Conservation (phyloP, 805 yeast species). For the Yamadazyma scolyti region DNA sequence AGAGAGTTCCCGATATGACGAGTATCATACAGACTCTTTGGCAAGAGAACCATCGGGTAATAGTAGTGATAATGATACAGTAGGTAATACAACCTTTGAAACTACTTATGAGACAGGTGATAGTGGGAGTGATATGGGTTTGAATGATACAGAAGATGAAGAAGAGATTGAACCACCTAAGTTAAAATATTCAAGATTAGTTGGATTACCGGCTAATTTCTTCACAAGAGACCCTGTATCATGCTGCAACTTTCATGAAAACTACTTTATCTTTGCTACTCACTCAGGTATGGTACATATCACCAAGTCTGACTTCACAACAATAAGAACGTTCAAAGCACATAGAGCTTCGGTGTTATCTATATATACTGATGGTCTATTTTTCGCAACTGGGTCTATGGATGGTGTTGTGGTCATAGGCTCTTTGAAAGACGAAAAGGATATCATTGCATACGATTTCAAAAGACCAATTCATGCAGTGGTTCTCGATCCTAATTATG, state of each 20-base stretch:
- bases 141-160: slow-evolving; percentile 20
- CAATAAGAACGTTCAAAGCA: slow-evolving; percentile 72
- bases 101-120: slow-evolving; percentile 12
- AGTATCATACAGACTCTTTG: background rate
- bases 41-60: background rate
- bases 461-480: slow-evolving; percentile 88
- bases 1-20: no score
- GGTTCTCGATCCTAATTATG: slow-evolving; percentile 70
- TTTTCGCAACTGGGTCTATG: slow-evolving; percentile 84
- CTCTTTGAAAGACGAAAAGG: slow-evolving; percentile 56
- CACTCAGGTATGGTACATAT: slow-evolving; percentile 82
- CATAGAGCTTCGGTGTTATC: slow-evolving; percentile 83
- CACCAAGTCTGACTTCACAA: slow-evolving; percentile 52
- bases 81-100: slow-evolving; percentile 14
- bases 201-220: slow-evolving; percentile 64
- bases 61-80: slow-evolving; percentile 8
- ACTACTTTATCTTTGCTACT: slow-evolving; percentile 75
- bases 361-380: slow-evolving; percentile 66
- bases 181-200: slow-evolving; percentile 69
- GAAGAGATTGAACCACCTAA: slow-evolving; percentile 65
- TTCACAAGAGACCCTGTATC: slow-evolving; percentile 79
- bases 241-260: slow-evolving; percentile 55
- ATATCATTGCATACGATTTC: slow-evolving; percentile 73
- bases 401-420: slow-evolving; percentile 92
- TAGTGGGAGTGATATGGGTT: slow-evolving; percentile 2